Evolutionary conservation across 1,284 basidiomycete species (phyloP).

Genomic region (Cerrena zonata): DNA sequence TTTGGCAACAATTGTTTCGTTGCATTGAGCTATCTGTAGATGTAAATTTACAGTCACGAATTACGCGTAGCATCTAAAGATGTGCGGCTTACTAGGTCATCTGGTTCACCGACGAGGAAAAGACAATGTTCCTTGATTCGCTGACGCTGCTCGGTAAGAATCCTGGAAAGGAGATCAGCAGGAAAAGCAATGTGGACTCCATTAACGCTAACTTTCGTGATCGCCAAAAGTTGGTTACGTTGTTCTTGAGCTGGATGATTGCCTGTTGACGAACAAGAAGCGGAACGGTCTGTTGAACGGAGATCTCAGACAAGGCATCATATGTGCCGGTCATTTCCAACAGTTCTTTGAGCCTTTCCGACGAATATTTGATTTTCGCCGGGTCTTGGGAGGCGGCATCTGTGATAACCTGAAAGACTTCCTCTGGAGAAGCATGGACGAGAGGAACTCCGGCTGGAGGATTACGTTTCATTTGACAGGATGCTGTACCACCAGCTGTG

Average conservation of each 20-base stretch:
- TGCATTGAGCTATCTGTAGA: constrained; percentile 65
- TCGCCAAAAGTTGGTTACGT: constrained; percentile 60
- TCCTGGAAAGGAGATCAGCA: constrained; percentile 33
- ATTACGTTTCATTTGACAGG: not conserved
- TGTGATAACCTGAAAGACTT: constrained; percentile 59
- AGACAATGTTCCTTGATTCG: constrained; percentile 58
- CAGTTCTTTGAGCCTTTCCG: constrained; percentile 59
- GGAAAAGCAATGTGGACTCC: constrained; percentile 1
- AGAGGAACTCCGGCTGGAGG: not conserved
- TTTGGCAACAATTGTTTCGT: constrained; percentile 62
- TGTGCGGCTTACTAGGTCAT: constrained; percentile 53
- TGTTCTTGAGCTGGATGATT: constrained; percentile 80
- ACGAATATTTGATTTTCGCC: constrained; percentile 48
- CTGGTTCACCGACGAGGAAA: constrained; percentile 61
- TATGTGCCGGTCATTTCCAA: constrained; percentile 62
- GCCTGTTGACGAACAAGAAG: constrained; percentile 65
- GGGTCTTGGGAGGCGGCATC: constrained; percentile 70
- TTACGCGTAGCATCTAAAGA: constrained; percentile 3
- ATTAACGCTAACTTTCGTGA: constrained; percentile 54
- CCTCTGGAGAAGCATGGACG: constrained; percentile 40
- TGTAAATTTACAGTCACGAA: constrained; percentile 2
- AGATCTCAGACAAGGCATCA: constrained; percentile 68
- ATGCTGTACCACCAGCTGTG: no score
- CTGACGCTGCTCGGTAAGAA: constrained; percentile 57
- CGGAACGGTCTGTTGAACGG: constrained; percentile 50